Conservation (phyloP, 495 filamentous ascomycete genomes). For the Podospora australis region DNA sequence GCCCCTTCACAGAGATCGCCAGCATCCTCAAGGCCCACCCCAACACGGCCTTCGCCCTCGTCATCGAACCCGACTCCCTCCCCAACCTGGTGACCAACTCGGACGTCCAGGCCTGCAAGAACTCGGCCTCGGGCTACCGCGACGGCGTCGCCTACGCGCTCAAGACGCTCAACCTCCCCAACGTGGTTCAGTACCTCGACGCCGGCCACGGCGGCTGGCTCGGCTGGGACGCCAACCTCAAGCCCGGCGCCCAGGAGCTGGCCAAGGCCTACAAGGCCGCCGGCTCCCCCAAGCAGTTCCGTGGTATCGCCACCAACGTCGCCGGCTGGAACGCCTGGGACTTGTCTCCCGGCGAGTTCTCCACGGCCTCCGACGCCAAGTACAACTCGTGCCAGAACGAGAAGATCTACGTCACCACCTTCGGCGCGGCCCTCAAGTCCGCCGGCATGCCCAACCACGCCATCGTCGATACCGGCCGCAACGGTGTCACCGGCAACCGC, state of each 20-base stretch:
- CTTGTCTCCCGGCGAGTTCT: slow-evolving; percentile 58
- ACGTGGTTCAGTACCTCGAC: slow-evolving; percentile 80
- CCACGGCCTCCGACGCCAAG: slow-evolving; percentile 49
- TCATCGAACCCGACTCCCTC: slow-evolving; percentile 71
- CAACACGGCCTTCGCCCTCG: slow-evolving; percentile 47
- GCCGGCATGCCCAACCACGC: slow-evolving; percentile 67
- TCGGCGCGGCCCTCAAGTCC: slow-evolving; percentile 53
- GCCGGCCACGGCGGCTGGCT: slow-evolving; percentile 79
- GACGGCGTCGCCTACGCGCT: slow-evolving; percentile 68
- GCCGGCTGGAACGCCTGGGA: slow-evolving; percentile 69
- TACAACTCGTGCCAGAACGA: slow-evolving; percentile 61
- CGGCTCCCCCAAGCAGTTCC: slow-evolving; percentile 56
- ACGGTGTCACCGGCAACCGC: slow-evolving; percentile 62
- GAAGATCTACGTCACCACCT: slow-evolving; percentile 61
- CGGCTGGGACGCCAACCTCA: slow-evolving; percentile 73
- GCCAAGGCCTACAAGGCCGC: slow-evolving; percentile 61
- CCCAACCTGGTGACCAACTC: slow-evolving; percentile 77
- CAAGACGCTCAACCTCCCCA: slow-evolving; percentile 62
- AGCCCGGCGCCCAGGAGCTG: slow-evolving; percentile 62
- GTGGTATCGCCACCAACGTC: slow-evolving; percentile 72
- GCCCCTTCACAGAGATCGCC: slow-evolving; percentile 48
- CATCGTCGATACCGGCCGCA: slow-evolving; percentile 65
- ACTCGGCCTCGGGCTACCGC: slow-evolving; percentile 57
- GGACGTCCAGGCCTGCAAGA: slow-evolving; percentile 54
- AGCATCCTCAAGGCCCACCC: slow-evolving; percentile 46